These are phyloP conservation scores for Pistacia atlantica DNA, from an alignment of 345 rosid species.

Conservation along the genomic window DNA sequence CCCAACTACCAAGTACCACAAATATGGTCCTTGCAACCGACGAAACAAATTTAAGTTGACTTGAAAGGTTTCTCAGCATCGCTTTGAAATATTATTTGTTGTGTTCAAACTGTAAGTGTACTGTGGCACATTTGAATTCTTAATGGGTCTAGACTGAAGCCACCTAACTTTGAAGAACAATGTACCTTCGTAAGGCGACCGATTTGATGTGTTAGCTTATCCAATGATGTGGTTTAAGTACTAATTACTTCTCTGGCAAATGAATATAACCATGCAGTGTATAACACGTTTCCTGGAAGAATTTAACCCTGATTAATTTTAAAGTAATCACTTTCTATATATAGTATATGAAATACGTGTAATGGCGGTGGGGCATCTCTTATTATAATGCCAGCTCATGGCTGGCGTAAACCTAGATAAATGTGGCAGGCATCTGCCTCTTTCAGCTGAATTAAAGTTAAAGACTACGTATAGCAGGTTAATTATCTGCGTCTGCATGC, in stretches of 20 bases:
- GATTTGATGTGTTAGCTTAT: background rate
- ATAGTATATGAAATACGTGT: too few species aligned
- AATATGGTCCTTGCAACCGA: background rate
- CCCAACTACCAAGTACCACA: background rate
- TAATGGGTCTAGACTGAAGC: background rate
- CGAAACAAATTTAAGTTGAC: background rate
- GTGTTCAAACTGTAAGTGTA: background rate
- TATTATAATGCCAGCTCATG: too few species aligned
- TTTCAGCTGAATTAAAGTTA: too few species aligned
- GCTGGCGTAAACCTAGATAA: too few species aligned
- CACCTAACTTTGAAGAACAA: constrained; percentile 3
- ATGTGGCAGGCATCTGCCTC: too few species aligned
- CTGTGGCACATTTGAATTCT: background rate
- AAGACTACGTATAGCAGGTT: too few species aligned
- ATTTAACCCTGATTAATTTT: too few species aligned
- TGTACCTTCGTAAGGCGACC: background rate
- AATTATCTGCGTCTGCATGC: too few species aligned
- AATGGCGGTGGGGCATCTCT: too few species aligned
- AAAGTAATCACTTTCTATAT: too few species aligned
- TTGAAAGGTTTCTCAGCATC: background rate
- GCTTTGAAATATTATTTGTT: background rate
- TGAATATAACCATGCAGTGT: too few species aligned
- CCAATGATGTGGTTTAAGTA: background rate
- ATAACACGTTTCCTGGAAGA: too few species aligned
- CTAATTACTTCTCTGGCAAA: background rate